Base-by-base conservation (phyloP, 106 monocot genomes). In the Acorus gramineus region DNA sequence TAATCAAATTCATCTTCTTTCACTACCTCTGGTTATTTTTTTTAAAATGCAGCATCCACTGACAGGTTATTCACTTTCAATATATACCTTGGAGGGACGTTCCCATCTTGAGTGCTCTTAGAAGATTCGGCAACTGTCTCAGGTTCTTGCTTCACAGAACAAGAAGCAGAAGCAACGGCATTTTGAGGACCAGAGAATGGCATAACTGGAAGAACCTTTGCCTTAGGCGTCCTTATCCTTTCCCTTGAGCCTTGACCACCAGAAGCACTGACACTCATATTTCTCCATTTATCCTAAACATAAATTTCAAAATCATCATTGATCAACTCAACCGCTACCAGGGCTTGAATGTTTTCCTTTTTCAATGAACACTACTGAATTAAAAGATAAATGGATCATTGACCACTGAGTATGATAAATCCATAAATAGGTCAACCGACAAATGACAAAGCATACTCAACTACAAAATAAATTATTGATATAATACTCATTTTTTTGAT, bases 231-330 rank as follows among this genome's bases (percentile, higher is more conserved):
- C 63, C 80, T 80, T 42, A 67, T 46, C 70, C 90, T 89, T 52
- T 94, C 93, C 61, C 94, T 80, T 5, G 85, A 79, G 14, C 89
- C 79, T 28, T 75, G 82, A 4, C 89, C 86, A n/a, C 72, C 46
- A 45, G 28, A 28, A 28, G 77, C 76, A 71, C 94, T 86, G 47
- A 89, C 74, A 69, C 89, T 84, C 86, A 94, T 73, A 67, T 94
- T 94, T 61, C 94, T 84, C 94, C 94, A 94, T 90, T 94, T 94
- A 70, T 94, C 94, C 94, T 94, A 61, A 63, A 12, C 42, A 51
- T 56, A 11, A 63, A 56, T 63, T 11, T 47, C 11, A 51, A 55
- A 59, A 46, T 14, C 8, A 28, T 9, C 9, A 58, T 49, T 45
- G 7, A 14, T 9, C 44, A 42, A 7, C 11, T 2, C 3, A 10